A percentile compares a stretch with the other conserved stretches of the same genome.
Evolutionary conservation across 257 asterid genomes (phyloP).

Genomic region (Salvia hispanica): DNA sequence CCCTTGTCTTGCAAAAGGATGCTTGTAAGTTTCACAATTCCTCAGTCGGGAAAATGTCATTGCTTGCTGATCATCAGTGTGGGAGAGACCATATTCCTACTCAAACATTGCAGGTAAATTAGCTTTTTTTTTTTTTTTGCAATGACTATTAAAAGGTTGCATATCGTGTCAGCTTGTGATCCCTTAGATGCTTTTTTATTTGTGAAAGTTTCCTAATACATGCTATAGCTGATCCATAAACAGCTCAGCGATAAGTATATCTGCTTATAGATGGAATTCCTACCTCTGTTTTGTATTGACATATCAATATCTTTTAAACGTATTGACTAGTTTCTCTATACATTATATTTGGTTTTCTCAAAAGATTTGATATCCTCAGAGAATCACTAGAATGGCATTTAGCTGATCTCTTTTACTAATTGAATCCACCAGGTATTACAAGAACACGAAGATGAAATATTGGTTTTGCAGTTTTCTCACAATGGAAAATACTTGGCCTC

Average conservation of each 20-base stretch:
- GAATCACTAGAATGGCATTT: conserved; percentile 9
- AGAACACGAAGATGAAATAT: conserved; percentile 71
- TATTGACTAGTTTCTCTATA: conserved; percentile 8
- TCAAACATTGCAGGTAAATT: conserved; percentile 67
- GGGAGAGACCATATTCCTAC: conserved; percentile 78
- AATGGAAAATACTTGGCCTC: conserved; percentile 83
- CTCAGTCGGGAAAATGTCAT: conserved; percentile 59
- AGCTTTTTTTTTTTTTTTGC: conserved; percentile 19
- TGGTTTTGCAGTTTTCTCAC: conserved; percentile 85
- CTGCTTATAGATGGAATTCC: conserved; percentile 5
- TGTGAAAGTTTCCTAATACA: background rate
- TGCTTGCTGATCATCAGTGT: conserved; percentile 75
- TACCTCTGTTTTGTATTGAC: background rate
- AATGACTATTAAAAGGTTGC: background rate
- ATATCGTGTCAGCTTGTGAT: conserved; percentile 1
- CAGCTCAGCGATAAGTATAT: background rate
- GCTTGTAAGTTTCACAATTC: conserved; percentile 81
- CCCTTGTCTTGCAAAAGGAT: conserved; percentile 71
- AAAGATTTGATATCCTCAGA: background rate
- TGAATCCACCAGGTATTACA: conserved; percentile 53
- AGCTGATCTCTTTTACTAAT: conserved; percentile 30
- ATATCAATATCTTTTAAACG: conserved; percentile 2
- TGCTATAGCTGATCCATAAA: background rate
- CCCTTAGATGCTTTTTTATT: background rate
- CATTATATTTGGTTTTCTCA: background rate